These are phyloP conservation scores for Suhomyces sp. DNA, from an alignment of 805 yeast genomes.

Conservation along the genomic window DNA sequence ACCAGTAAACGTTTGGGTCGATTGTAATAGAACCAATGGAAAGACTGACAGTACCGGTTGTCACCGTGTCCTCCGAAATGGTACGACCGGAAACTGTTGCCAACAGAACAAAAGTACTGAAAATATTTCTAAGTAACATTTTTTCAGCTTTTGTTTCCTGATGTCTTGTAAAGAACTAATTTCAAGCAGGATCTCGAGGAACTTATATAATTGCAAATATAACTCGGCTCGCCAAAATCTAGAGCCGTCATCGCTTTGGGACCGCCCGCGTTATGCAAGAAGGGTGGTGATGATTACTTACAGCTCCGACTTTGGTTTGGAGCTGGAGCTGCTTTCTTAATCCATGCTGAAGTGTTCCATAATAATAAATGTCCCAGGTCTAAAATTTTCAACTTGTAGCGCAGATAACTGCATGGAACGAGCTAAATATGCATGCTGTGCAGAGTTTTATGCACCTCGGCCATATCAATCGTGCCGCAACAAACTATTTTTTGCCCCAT, in stretches of 20 bases:
- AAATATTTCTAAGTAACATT: conserved; percentile 2
- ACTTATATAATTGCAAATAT: not conserved
- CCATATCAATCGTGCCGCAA: not conserved
- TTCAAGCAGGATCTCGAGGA: not conserved
- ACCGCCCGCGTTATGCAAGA: not conserved
- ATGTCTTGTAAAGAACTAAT: not conserved
- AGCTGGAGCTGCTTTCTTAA: too few relatives aligned
- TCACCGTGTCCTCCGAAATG: conserved; percentile 14
- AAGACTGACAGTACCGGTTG: conserved; percentile 15
- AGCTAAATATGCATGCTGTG: not conserved
- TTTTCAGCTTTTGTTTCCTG: not conserved
- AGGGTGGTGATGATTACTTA: not conserved
- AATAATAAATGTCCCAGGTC: not conserved
- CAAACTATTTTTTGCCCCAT: not conserved
- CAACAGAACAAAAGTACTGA: conserved; percentile 1
- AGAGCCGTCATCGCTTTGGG: not conserved
- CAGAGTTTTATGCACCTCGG: not conserved
- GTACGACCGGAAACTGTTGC: conserved; percentile 1
- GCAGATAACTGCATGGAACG: not conserved
- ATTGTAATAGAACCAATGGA: conserved; percentile 17
- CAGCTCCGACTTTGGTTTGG: too few relatives aligned
- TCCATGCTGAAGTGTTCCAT: not conserved
- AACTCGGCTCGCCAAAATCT: not conserved
- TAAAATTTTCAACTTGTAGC: not conserved
- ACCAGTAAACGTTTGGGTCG: conserved; percentile 16